These are phyloP conservation scores for Lippia alba DNA, from an alignment of 305 asterid genomes.

Conservation along the genomic window DNA sequence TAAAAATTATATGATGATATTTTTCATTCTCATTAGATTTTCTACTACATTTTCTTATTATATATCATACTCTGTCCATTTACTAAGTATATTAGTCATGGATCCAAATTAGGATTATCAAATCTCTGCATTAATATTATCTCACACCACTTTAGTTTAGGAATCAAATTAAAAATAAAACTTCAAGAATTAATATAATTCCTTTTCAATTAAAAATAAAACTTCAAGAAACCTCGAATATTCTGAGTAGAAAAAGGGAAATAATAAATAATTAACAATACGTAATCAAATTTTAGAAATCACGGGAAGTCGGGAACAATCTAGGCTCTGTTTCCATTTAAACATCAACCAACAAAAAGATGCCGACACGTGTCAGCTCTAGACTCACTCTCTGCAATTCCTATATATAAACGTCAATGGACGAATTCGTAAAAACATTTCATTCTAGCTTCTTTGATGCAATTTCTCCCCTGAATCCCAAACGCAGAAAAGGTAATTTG, in stretches of 20 bases:
- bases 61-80: no score
- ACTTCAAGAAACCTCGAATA: constrained; percentile 3
- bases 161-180: no score
- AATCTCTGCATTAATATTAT: no score
- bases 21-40: no score
- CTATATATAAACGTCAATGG: constrained; percentile 7
- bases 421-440: not conserved
- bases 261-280: not conserved
- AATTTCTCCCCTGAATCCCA: constrained; percentile 3
- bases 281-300: constrained; percentile 9
- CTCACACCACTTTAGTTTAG: no score
- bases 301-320: constrained; percentile 33
- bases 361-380: constrained; percentile 30
- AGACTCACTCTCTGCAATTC: not conserved
- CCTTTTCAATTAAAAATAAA: no score
- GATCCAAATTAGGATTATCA: no score
- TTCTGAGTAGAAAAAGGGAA: not conserved
- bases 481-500: constrained; percentile 28
- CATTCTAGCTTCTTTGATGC: not conserved
- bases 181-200: no score
- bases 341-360: not conserved
- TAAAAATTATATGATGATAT: no score
- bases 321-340: constrained; percentile 15
- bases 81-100: no score
- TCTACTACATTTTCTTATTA: no score